phyloP scores from a whole-genome alignment of 2,329 filamentous ascomycete species.

The Cordyceps farinosa region DNA sequence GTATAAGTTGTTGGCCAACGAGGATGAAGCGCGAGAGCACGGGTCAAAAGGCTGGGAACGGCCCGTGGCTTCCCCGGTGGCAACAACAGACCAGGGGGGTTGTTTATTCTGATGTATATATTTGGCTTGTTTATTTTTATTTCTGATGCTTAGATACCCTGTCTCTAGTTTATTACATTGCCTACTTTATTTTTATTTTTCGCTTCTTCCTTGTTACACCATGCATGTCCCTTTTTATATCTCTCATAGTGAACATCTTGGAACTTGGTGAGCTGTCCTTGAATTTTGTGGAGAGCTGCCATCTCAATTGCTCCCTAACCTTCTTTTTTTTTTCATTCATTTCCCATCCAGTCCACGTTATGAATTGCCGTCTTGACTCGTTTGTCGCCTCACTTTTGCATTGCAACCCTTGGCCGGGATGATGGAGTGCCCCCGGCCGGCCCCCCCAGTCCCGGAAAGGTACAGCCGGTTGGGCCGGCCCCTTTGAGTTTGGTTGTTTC shows the following conservation, averaged over 20 bases:
- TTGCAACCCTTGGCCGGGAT: too few relatives aligned
- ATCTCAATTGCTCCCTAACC: not conserved
- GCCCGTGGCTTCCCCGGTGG: not conserved
- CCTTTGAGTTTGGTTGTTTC: too few relatives aligned
- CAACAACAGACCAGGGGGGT: not conserved
- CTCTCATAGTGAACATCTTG: not conserved
- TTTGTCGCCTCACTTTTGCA: too few relatives aligned
- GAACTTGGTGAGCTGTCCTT: not conserved
- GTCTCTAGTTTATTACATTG: not conserved
- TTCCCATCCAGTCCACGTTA: too few relatives aligned
- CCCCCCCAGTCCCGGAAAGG: too few relatives aligned
- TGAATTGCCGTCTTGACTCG: too few relatives aligned
- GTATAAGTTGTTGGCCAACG: not conserved
- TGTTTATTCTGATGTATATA: not conserved
- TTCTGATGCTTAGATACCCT: not conserved
- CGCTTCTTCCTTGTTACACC: not conserved
- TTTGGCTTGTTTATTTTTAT: not conserved
- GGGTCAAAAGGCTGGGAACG: constrained; percentile 1
- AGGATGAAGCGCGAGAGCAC: not conserved
- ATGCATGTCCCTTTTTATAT: not conserved
- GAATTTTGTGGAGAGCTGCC: not conserved
- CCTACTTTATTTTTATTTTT: not conserved
- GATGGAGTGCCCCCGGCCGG: too few relatives aligned
- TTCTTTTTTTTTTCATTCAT: not conserved
- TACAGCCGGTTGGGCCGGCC: too few relatives aligned